These are phyloP conservation scores for Chamaecyparis obtusa DNA, from an alignment of 75 land plant species.

Conservation along the genomic window DNA sequence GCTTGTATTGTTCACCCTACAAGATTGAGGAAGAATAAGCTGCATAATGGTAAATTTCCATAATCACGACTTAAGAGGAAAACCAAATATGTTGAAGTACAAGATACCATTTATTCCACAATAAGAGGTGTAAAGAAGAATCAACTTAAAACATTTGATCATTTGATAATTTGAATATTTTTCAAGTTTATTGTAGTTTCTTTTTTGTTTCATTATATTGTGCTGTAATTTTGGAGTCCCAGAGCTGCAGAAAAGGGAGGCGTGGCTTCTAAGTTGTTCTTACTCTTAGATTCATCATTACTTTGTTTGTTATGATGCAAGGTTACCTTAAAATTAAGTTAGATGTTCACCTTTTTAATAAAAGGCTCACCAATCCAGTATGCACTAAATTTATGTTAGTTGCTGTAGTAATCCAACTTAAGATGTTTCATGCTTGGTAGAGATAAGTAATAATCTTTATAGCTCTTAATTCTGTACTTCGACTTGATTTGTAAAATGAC, in stretches of 20 bases:
- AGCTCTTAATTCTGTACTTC: background rate
- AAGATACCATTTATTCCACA: background rate
- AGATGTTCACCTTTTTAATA: background rate
- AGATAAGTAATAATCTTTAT: background rate
- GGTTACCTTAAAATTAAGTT: background rate
- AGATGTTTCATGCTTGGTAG: background rate
- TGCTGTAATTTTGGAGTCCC: background rate
- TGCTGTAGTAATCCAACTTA: background rate
- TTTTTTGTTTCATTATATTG: background rate
- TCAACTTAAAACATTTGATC: background rate
- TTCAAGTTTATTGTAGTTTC: background rate
- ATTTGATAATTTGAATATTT: background rate
- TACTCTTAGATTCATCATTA: background rate
- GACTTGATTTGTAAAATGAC: background rate
- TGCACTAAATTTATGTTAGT: background rate
- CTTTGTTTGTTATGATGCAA: background rate
- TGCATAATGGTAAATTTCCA: background rate
- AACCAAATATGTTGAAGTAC: background rate
- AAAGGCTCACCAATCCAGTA: background rate
- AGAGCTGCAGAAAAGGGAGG: background rate
- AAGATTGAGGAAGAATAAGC: background rate
- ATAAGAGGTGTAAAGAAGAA: background rate
- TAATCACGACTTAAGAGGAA: background rate
- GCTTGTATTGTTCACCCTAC: constrained; percentile 62
- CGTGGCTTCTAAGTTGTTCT: background rate